Percentiles rank a stretch among this genome's conserved stretches.
Evolutionary conservation across 78 protist species (phyloP).

Genomic region (Emiliania huxleyi): DNA sequence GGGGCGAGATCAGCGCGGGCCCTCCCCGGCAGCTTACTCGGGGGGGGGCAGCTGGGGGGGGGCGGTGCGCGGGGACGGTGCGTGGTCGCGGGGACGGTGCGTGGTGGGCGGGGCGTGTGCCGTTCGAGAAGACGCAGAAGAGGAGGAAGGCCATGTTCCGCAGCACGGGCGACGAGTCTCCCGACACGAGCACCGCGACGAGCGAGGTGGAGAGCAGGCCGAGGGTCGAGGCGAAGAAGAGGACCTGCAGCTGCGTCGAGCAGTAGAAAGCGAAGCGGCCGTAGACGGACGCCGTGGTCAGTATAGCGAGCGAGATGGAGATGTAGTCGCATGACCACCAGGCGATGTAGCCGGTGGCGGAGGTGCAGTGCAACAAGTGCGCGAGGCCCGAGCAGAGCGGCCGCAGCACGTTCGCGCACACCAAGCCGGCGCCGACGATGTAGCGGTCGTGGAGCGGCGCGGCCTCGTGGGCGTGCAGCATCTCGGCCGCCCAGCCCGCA

Average conservation of each 20-base stretch:
- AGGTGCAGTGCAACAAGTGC: neutral
- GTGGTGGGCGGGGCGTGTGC: too few species aligned
- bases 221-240: neutral
- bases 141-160: neutral
- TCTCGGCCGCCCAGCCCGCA: neutral
- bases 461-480: neutral
- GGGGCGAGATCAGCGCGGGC: too few species aligned
- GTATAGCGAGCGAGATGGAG: neutral
- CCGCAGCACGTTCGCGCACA: neutral
- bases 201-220: constrained; percentile 14
- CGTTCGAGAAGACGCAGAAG: neutral
- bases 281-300: neutral
- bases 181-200: neutral
- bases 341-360: neutral
- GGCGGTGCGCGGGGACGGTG: too few species aligned
- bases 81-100: too few species aligned
- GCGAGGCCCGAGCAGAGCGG: constrained; percentile 13
- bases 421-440: neutral
- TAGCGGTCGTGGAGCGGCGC: neutral
- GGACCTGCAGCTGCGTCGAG: neutral
- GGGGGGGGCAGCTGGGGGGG: too few species aligned
- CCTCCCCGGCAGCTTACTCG: too few species aligned
- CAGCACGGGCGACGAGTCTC: neutral
- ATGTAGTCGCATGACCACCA: neutral
- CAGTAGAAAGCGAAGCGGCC: neutral